Percentiles rank a stretch among this genome's conserved stretches.
Evolutionary conservation across 345 rosid species (phyloP).

Genomic region (Cardiospermum halicacabum): DNA sequence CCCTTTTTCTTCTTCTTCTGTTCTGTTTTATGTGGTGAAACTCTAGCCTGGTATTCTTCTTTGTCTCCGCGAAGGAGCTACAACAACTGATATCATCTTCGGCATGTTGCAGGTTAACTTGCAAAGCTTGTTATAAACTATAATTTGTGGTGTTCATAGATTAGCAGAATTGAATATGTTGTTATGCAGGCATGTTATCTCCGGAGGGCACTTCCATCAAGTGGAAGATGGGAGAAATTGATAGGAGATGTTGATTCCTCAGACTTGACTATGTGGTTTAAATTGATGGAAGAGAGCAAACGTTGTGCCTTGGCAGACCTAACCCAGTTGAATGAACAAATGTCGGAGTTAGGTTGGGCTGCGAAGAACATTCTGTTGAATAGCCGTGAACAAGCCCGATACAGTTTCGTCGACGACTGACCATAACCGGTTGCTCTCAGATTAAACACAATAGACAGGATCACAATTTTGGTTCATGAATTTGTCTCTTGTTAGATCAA

Average conservation of each 20-base stretch:
- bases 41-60: conserved; percentile 45
- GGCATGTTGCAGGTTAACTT: conserved; percentile 55
- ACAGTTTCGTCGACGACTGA: conserved; percentile 55
- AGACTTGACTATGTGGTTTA: conserved; percentile 28
- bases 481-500: background rate
- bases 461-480: background rate
- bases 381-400: conserved; percentile 53
- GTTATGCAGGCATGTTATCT: conserved; percentile 46
- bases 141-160: background rate
- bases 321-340: conserved; percentile 36
- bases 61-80: conserved; percentile 54
- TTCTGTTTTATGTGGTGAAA: conserved; percentile 8
- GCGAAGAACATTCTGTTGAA: conserved; percentile 57
- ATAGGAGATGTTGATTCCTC: conserved; percentile 16
- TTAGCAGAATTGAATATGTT: background rate
- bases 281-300: conserved; percentile 41
- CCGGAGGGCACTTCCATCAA: conserved; percentile 34
- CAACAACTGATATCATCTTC: conserved; percentile 34
- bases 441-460: conserved; percentile 12
- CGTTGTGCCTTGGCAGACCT: conserved; percentile 24
- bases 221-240: conserved; percentile 27
- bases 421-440: background rate
- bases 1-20: background rate
- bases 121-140: background rate
- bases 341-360: conserved; percentile 61